Evolutionary conservation across 73 alveolate genomes (phyloP).

Genomic region (Paramecium sexaurelia): DNA sequence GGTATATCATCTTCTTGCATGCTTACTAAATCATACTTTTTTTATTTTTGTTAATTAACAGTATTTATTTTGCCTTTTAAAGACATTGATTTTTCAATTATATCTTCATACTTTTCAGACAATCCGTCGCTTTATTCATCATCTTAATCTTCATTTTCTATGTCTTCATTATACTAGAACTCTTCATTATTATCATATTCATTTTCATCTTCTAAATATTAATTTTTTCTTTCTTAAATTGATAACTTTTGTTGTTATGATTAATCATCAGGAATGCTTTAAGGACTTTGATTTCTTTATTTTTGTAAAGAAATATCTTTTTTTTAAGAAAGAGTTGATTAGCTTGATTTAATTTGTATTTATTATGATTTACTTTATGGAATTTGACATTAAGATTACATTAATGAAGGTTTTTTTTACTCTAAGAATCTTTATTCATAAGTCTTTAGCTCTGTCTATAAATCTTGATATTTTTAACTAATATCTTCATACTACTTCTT

Average conservation of each 20-base stretch:
- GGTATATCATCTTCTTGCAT: neutral
- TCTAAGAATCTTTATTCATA: slow-evolving; percentile 70
- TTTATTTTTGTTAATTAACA: neutral
- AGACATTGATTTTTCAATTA: slow-evolving; percentile 33
- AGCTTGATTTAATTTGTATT: neutral
- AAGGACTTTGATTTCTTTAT: neutral
- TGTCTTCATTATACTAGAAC: neutral
- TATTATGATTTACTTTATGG: neutral
- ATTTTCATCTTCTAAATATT: neutral
- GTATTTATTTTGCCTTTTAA: neutral
- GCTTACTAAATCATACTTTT: slow-evolving; percentile 33
- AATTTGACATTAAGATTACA: neutral
- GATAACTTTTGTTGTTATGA: neutral
- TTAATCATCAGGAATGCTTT: slow-evolving; percentile 10
- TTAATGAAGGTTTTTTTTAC: neutral
- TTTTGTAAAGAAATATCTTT: neutral
- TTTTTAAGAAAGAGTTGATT: neutral
- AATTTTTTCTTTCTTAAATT: neutral
- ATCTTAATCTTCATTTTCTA: neutral
- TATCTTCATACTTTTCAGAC: slow-evolving; percentile 59
- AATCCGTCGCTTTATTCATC: slow-evolving; percentile 39
- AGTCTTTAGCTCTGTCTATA: slow-evolving; percentile 76
- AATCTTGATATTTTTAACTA: slow-evolving; percentile 78
- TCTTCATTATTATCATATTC: neutral
- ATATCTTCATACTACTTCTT: slow-evolving; percentile 86